Evolutionary conservation across 768 basidiomycete species (phyloP).

Genomic region (Porphyrellus cyaneotinctus): DNA sequence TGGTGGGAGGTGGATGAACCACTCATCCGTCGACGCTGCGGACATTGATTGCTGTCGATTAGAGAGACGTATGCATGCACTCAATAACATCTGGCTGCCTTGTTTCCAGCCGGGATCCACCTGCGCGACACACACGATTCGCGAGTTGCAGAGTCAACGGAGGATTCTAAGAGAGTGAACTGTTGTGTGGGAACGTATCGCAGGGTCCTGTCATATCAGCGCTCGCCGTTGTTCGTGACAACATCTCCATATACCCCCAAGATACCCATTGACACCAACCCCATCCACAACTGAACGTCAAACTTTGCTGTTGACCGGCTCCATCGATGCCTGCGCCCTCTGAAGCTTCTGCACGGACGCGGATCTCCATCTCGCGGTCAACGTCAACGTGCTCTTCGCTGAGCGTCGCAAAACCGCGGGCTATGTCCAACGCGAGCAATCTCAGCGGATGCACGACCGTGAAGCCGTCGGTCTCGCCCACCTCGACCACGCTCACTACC

Average conservation of each 20-base stretch:
- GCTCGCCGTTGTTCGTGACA: constrained; percentile 16
- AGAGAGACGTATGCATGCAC: too few species aligned
- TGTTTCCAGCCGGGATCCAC: too few species aligned
- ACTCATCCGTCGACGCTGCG: too few species aligned
- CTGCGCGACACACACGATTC: too few species aligned
- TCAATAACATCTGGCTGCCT: too few species aligned
- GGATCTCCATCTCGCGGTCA: constrained; percentile 39
- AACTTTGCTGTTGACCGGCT: constrained; percentile 6
- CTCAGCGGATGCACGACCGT: constrained; percentile 50
- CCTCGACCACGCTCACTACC: constrained; percentile 26
- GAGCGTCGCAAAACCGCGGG: constrained; percentile 47
- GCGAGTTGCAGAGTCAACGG: too few species aligned
- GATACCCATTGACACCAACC: constrained; percentile 15
- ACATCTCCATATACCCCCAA: constrained; percentile 12
- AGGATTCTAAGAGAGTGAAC: too few species aligned
- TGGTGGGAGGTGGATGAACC: too few species aligned
- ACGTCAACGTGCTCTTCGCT: constrained; percentile 41
- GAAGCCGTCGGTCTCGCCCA: constrained; percentile 30
- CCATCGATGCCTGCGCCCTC: constrained; percentile 45
- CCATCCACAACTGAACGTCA: too few species aligned
- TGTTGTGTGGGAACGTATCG: constrained; percentile 20
- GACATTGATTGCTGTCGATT: too few species aligned
- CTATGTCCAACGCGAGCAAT: constrained; percentile 48
- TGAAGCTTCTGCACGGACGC: constrained; percentile 48
- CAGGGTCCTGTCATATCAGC: constrained; percentile 7